Base-by-base conservation (phyloP, 352 stramenopile species). In the Phytophthora aleatoria region DNA sequence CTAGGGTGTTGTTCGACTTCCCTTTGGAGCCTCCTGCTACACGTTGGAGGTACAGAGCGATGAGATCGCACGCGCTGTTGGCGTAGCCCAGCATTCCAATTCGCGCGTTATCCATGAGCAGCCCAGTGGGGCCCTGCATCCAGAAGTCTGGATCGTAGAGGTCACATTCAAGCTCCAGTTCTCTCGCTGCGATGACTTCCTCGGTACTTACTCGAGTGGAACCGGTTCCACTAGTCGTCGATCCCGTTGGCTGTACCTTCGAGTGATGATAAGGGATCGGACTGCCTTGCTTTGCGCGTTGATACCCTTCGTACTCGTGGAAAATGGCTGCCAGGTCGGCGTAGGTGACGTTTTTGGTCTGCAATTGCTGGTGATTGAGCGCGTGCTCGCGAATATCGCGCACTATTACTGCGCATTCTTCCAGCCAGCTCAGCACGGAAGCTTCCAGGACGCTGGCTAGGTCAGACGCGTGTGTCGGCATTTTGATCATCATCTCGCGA, bases 51-150 rank as follows among this genome's bases (percentile, higher is more conserved):
- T 89, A 86, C 28, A 79, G 47, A 3, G 74, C 79, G n/a, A 92
- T 88, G 47, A 87, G 81, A 50, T 91, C 79, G 36, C 83, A 91
- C 1, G 79, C 83, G 52, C 77, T 88, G 53, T 92, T 91, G n/a
- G 86, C 76, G 62, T 94, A 94, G 10, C 71, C 83, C 16, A 94
- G 79, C 81, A 94, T 92, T 9, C 74, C 81, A 41, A 94, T 78
- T 3, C 80, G 79, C 12, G 85, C 85, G 39, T 87, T 91, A 58
- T 94, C 83, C 79, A 89, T 87, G 13, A 92, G 62, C 5, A 92
- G 58, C 1, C 81, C 77, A 41, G 77, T 81, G 7, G 69, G 61
- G 24, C 72, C 75, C 12, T 80, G 70, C 5, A 71, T 59, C 79
- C 83, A 92, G 16, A 74, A 48, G 49, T 86, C 77, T 5, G 77